Conservation (phyloP, 1,139 yeast species). For the Insectozyma bohioensis region DNA sequence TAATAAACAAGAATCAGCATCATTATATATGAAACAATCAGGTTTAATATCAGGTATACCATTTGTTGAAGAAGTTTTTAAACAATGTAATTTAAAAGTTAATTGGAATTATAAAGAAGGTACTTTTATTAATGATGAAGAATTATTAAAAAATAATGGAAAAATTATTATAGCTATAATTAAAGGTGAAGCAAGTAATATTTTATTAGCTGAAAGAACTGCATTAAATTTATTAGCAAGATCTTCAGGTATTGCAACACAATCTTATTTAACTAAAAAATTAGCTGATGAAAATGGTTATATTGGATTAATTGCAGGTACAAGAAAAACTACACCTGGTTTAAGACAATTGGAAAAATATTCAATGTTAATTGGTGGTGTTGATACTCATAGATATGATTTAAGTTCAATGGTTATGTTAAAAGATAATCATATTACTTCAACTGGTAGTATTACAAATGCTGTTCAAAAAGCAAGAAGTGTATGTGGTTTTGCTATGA, state of each 20-base stretch:
- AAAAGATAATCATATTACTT: conserved; percentile 90
- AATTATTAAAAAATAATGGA: conserved; percentile 42
- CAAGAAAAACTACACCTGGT: conserved; percentile 97
- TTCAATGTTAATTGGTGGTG: conserved; percentile 94
- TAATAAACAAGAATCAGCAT: conserved; percentile 64
- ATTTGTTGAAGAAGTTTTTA: conserved; percentile 82
- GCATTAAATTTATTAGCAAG: conserved; percentile 81
- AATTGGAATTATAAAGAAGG: conserved; percentile 81
- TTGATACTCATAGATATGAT: conserved; percentile 90
- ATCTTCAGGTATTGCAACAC: conserved; percentile 88
- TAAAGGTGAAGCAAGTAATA: conserved; percentile 75
- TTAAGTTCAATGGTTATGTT: conserved; percentile 94
- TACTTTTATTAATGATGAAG: conserved; percentile 41
- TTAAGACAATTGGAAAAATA: conserved; percentile 84
- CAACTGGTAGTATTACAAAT: conserved; percentile 85
- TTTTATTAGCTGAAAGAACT: conserved; percentile 82
- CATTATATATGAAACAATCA: conserved; percentile 73
- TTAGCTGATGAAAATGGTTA: conserved; percentile 74
- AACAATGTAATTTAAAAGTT: conserved; percentile 68
- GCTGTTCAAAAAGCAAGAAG: conserved; percentile 77
- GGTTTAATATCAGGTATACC: conserved; percentile 91
- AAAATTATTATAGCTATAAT: conserved; percentile 77
- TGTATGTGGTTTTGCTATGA: conserved; percentile 86
- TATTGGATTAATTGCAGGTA: conserved; percentile 89
- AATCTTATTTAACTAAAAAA: conserved; percentile 55